A percentile compares a stretch with the other conserved stretches of the same genome.
These are phyloP conservation scores for Yamadazyma dendronema DNA, from an alignment of 1,139 yeast genomes.

Conservation along the genomic window DNA sequence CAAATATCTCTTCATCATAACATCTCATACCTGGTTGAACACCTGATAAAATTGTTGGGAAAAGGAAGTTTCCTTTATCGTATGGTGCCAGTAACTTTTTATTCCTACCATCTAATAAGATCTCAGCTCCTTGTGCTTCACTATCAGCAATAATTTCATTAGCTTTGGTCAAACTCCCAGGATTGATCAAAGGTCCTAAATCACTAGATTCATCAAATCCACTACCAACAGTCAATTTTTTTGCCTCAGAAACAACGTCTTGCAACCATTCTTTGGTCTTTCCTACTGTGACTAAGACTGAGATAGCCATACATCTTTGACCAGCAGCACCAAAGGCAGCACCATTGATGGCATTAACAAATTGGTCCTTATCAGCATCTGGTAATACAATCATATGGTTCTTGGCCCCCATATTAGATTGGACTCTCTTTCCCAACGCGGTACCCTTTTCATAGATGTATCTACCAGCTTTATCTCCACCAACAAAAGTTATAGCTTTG, in stretches of 20 bases:
- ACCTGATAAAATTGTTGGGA: slow-evolving; percentile 65
- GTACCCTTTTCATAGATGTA: slow-evolving; percentile 69
- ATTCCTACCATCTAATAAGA: slow-evolving; percentile 66
- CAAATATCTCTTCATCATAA: slow-evolving; percentile 75
- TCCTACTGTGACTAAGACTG: slow-evolving; percentile 76
- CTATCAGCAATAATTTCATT: slow-evolving; percentile 57
- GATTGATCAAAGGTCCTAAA: slow-evolving; percentile 72
- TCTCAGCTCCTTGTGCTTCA: slow-evolving; percentile 54
- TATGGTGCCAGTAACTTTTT: slow-evolving; percentile 31
- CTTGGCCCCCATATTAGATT: slow-evolving; percentile 77
- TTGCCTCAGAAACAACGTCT: slow-evolving; percentile 61
- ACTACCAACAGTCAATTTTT: slow-evolving; percentile 58
- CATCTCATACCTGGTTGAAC: slow-evolving; percentile 70
- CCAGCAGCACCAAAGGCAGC: slow-evolving; percentile 89
- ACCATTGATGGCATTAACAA: slow-evolving; percentile 67
- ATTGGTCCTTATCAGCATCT: slow-evolving; percentile 67
- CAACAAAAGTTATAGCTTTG: slow-evolving; percentile 77
- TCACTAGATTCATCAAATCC: slow-evolving; percentile 65
- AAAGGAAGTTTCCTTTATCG: slow-evolving; percentile 70
- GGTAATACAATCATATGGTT: slow-evolving; percentile 74
- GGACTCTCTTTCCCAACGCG: slow-evolving; percentile 72
- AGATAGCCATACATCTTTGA: slow-evolving; percentile 82
- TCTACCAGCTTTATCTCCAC: slow-evolving; percentile 74
- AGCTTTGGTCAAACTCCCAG: slow-evolving; percentile 54
- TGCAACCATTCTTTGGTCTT: slow-evolving; percentile 62